Evolutionary conservation across 257 asterid species (phyloP).

Genomic region (Solanum pinnatisectum): DNA sequence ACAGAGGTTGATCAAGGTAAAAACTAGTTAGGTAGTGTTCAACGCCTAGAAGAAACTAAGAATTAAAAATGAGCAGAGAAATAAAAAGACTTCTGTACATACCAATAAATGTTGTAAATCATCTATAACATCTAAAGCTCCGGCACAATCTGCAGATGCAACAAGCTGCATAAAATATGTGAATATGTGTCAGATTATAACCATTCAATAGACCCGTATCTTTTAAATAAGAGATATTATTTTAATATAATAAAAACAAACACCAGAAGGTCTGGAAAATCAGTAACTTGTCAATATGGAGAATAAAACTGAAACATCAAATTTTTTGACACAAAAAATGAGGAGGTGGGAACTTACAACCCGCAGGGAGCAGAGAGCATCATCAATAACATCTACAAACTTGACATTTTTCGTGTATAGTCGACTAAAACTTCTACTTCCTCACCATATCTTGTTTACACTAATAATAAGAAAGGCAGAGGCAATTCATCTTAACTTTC

Average conservation of each 20-base stretch:
- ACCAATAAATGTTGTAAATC: constrained; percentile 92
- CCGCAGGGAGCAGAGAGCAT: neutral
- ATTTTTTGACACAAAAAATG: neutral
- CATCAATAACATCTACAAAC: neutral
- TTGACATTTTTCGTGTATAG: neutral
- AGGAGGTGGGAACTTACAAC: neutral
- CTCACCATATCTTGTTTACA: neutral
- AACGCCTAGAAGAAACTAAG: neutral
- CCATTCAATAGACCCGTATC: neutral
- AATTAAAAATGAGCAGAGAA: neutral
- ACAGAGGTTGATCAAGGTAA: neutral
- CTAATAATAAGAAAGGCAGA: neutral
- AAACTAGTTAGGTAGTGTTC: neutral
- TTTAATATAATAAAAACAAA: neutral
- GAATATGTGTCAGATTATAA: neutral
- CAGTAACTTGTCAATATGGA: neutral
- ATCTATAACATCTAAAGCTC: constrained; percentile 90
- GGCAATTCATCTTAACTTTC: neutral
- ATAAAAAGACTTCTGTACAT: constrained; percentile 21
- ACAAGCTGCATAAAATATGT: constrained; percentile 65
- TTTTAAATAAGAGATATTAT: neutral
- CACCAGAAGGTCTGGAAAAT: neutral
- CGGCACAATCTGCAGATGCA: constrained; percentile 95
- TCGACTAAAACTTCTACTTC: neutral
- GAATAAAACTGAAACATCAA: neutral